Evolutionary conservation across 257 asterid species (phyloP), one percentile per base, ranked within the genome.

Genomic region (Prunella vulgaris): DNA sequence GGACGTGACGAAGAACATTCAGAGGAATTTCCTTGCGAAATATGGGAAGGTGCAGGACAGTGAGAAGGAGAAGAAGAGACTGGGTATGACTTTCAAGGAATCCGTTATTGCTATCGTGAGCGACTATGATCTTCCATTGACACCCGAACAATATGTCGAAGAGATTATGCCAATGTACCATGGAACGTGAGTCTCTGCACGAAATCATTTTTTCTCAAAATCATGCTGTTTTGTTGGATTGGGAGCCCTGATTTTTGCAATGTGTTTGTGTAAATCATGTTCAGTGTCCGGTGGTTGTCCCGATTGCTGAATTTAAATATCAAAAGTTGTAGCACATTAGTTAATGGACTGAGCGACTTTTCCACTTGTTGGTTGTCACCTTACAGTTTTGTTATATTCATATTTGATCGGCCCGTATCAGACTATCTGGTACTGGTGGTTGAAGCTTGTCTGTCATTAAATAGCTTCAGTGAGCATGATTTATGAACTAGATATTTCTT

Each of bases 121-220:
- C n/a, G 98, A 88, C 70, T 92, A 92, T 60, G 83, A 90, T 21
- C 88, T 92, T 53, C 96, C 98, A 0, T 71, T 92, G 68, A 86
- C 96, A 10, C 83, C 90, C 10, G 95, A 90, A 3, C 90, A 90
- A 70, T 92, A 67, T 27, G 60, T 37, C 17, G 68, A 78, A 44
- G 88, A 86, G 61, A 83, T 90, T 66, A 13, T 70, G 80, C 97
- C 98, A 68, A 71, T 90, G 73, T 88, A 90, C 78, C 82, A 78
- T 37, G 95, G 88, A 79, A 81, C 76, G 98, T 92, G 73, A 85
- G 95, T 80, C 28, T 10, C 38, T 44, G 10, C 15, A 20, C 60
- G 14, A 53, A 21, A 4, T 53, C 28, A 52, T 0, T 20, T 52
- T 9, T 22, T 9, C 20, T 9, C 9, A n/a, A 17, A 20, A 53